Base-by-base conservation (phyloP, 176 grass and related monocot species). In the Aegilops speltoides region DNA sequence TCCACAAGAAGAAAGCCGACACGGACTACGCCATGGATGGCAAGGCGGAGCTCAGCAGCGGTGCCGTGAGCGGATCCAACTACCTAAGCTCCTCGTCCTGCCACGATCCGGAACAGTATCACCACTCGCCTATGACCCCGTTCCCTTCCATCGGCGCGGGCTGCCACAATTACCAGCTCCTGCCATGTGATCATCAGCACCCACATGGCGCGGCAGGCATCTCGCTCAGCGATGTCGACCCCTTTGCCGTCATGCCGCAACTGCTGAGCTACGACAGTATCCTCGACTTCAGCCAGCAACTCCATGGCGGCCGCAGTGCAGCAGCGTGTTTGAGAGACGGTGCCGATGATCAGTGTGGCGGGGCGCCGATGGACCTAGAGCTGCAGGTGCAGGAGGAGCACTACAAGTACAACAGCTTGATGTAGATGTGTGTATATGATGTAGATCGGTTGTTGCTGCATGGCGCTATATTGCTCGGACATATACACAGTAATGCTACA, bases 1-100 rank as follows among this genome's bases (percentile, higher is more conserved):
- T 87, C 59, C 66, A 89, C 87, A 94, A 94, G 84, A 94, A 92
- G 46, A 89, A 91, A 52, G 71, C 66, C 19, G 87, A 94, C 10
- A 71, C 71, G 10, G 84, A 85, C 17, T 87, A 87, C 72, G 4
- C 10, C 76, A 73, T 87, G 84, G 87, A 92, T 28, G 78, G 2
- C 24, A 65, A 92, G 46, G 81, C 66, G 1, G 82, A 82, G 4
- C 36, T 82, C 28, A 6, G 22, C 50, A 8, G 23, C 7, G 19
- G 54, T 59, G 34, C 33, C 34, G 7, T 71, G 16, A 54, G 40
- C 10, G 64, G 37, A 3, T 23, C 29, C 37, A 60, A 81, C 46
- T 32, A 56, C 48, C 19, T 10, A 45, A 78, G 78, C 54, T 78
- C 81, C 3, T 37, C 68, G 3, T 83, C 83, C 20, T 81, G 68